Base-by-base conservation (phyloP, 2,329 filamentous ascomycete species). In the Aureobasidium sp. region DNA sequence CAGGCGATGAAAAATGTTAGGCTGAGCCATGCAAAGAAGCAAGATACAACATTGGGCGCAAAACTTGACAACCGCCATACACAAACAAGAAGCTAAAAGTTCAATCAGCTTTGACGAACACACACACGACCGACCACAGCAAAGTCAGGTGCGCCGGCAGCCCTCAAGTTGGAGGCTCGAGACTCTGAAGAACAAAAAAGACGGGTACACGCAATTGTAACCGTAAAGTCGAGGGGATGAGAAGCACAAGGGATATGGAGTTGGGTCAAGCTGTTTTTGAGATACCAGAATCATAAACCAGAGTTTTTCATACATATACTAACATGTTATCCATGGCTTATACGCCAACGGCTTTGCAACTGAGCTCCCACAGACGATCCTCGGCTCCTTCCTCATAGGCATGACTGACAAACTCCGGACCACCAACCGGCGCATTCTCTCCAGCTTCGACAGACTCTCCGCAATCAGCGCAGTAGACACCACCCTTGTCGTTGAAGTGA, bases 401-500 rank as follows among this genome's bases (percentile, higher is more conserved):
- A 65, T 68, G 69, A 22, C 22, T 58, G 44, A 62, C 69, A 67
- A 75, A 76, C n/a, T 73, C 72, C 15, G 65, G 65, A 2, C 64
- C 66, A n/a, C 39, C 44, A 51, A 63, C 52, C 48, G 63, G 44
- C 29, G 65, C 64, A 41, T 67, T 67, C 4, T 66, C 67, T 42
- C 68, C 65, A 62, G 71, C 65, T 36, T 71, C 70, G 20, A 58
- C 64, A 44, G 71, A 68, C 45, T 75, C 72, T n/a, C 70, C 67
- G 65, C 77, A 77, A 63, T 82, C 70, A 17, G 71, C 71, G 29
- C 82, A 66, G 65, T 80, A 83, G 58, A 71, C 72, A 2, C 78
- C 79, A 0, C 79, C 81, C 62, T 71, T 76, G 2, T 73, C 76
- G 68, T 81, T 78, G 70, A 74, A 76, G 20, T 73, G 73, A 63